Evolutionary conservation across 164 flowering plant species (phyloP).

Genomic region (Magnolia officinalis): DNA sequence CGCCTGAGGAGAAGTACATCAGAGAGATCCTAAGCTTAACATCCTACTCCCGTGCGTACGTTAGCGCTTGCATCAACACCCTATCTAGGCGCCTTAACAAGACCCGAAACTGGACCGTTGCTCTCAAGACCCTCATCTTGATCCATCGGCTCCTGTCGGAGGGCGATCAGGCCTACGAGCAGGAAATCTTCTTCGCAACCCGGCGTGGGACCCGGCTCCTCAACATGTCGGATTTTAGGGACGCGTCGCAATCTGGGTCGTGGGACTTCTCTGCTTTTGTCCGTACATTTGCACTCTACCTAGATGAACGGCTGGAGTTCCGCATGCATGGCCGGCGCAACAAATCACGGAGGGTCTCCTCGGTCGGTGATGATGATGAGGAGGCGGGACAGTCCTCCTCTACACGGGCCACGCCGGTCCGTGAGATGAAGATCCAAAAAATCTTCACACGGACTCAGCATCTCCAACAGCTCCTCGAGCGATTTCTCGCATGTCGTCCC

Average conservation of each 20-base stretch:
- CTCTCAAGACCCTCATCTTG: slow-evolving; percentile 63
- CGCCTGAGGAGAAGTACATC: slow-evolving; percentile 63
- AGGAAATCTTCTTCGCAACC: slow-evolving; percentile 77
- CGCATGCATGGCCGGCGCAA: slow-evolving; percentile 56
- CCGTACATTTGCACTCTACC: slow-evolving; percentile 62
- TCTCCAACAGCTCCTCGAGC: slow-evolving; percentile 67
- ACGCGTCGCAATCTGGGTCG: slow-evolving; percentile 55
- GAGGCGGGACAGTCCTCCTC: slow-evolving; percentile 8
- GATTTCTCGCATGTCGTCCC: slow-evolving; percentile 79
- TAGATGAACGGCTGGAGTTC: slow-evolving; percentile 74
- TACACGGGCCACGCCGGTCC: slow-evolving; percentile 31
- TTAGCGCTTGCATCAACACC: slow-evolving; percentile 51
- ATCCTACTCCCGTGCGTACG: slow-evolving; percentile 43
- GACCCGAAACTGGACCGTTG: slow-evolving; percentile 84
- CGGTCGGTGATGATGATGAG: not conserved
- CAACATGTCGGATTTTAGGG: slow-evolving; percentile 81
- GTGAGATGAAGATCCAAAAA: slow-evolving; percentile 46
- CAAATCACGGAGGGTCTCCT: slow-evolving; percentile 22
- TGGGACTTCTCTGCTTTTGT: slow-evolving; percentile 91
- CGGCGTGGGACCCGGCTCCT: slow-evolving; percentile 73
- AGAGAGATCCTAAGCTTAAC: slow-evolving; percentile 55
- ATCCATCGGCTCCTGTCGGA: slow-evolving; percentile 64
- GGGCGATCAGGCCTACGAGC: slow-evolving; percentile 64
- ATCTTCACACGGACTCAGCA: slow-evolving; percentile 54
- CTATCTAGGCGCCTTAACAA: slow-evolving; percentile 65